Evolutionary conservation across 2,329 filamentous ascomycete genomes (phyloP), one percentile per base, ranked within the genome.

Genomic region (Ophiocordyceps camponoti-floridani): DNA sequence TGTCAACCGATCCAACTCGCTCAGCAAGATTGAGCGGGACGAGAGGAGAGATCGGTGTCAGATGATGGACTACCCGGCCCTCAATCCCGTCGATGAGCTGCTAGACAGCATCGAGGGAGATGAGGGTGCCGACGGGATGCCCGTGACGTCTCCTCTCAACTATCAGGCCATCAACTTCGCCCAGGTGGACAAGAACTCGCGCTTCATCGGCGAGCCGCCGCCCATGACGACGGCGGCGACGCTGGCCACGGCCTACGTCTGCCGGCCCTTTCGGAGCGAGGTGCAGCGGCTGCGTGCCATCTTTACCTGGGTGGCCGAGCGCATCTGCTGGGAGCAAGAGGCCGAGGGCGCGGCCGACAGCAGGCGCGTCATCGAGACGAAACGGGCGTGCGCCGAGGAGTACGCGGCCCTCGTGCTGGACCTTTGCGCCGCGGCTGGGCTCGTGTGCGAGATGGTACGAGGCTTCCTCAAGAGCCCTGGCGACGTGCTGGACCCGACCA

Each of bases 261-360:
- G 93, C 57, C 77, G 91, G 27, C 93, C 91, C 0, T 94, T 95
- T 60, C 75, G 88, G 47, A 95, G 85, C 60, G 89, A 96, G 54
- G 85, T 95, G 1, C 91, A 98, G 60, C 77, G 88, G 33, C 65
- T 98, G 26, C 77, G 93, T 23, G 89, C 91, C 14, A 96, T 98
- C 49, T 98, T 96, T 56, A 95, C 84, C 1, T 98, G 89, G 89
- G 85, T 94, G 5, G 77, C 85, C n/a, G 91, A 98, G 58, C 87
- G 89, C 53, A 80, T 98, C 46, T 76, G 75, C 30, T 98, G 91
- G 91, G 91, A 98, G 58, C 89, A 95, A 54, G 87, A 94, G 51
- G 87, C 86, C 50, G 86, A 94, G 52, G 83, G 81, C n/a, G 72
- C 82, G 9, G 64, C 91, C 44, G 87, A 98, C 58, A 82, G 87